phyloP scores from a whole-genome alignment of 345 rosid genomes.

The Nasturtium officinale region DNA sequence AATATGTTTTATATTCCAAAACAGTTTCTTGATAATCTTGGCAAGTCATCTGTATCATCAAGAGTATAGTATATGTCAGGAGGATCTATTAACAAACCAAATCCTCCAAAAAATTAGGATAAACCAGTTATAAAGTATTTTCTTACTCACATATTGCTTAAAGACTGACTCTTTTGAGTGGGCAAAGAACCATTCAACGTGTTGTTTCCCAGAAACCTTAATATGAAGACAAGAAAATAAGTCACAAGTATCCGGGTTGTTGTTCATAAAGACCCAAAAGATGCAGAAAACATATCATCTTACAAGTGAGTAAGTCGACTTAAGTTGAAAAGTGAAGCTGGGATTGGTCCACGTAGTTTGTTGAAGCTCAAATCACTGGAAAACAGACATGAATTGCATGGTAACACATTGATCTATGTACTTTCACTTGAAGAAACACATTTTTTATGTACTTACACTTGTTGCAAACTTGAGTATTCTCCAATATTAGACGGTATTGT shows the following conservation, averaged over 20 bases:
- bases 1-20: not conserved
- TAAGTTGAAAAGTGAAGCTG: conserved; percentile 42
- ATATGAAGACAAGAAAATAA: conserved; percentile 34
- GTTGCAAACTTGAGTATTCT: conserved; percentile 51
- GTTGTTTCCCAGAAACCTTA: conserved; percentile 64
- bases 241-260: not conserved
- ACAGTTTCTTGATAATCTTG: conserved; percentile 6
- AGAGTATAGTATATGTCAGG: conserved; percentile 4
- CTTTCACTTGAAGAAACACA: conserved; percentile 48
- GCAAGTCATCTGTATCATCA: conserved; percentile 18
- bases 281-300: conserved; percentile 32
- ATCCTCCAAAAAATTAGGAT: not conserved
- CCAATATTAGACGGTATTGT: conserved; percentile 62
- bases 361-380: conserved; percentile 48
- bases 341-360: conserved; percentile 40
- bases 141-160: conserved; percentile 59
- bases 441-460: conserved; percentile 51
- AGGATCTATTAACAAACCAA: conserved; percentile 3
- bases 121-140: conserved; percentile 14
- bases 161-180: conserved; percentile 47
- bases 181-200: conserved; percentile 62
- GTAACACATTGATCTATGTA: conserved; percentile 12
- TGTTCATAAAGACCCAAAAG: conserved; percentile 5
- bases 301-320: conserved; percentile 55
- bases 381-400: conserved; percentile 16